Conservation (phyloP, 495 filamentous ascomycete species). For the Annulohypoxylon stygium region DNA sequence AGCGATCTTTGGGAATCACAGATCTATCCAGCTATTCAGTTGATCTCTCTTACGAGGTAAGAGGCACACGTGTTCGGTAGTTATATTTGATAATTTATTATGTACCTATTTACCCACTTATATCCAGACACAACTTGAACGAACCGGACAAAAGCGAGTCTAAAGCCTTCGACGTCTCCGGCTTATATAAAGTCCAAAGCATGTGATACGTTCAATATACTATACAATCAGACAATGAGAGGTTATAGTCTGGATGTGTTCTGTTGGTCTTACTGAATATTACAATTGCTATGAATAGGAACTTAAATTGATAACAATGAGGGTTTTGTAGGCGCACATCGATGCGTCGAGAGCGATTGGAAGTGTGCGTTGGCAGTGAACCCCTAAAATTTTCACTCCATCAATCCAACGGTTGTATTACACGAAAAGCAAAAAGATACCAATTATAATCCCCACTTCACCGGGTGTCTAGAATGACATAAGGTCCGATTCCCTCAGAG, state of each 20-base stretch:
- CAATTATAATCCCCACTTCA: slow-evolving; percentile 1
- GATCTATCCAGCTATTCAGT: not conserved
- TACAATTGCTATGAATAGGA: not conserved
- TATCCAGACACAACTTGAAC: not conserved
- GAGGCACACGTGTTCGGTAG: slow-evolving; percentile 1
- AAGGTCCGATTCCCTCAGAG: not conserved
- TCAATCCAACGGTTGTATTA: not conserved
- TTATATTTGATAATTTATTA: slow-evolving; percentile 5
- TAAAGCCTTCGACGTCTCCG: not conserved
- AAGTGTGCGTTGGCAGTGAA: slow-evolving; percentile 13
- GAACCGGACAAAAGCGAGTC: slow-evolving; percentile 4
- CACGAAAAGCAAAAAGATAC: not conserved
- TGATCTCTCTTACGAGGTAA: not conserved
- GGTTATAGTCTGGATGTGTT: not conserved
- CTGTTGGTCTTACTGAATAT: no score
- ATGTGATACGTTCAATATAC: slow-evolving; percentile 1
- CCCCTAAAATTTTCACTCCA: not conserved
- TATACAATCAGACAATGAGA: not conserved
- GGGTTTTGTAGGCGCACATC: not conserved
- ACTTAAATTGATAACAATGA: not conserved
- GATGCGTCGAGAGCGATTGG: not conserved
- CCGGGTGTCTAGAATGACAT: not conserved
- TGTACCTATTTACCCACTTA: slow-evolving; percentile 12
- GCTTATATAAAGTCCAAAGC: slow-evolving; percentile 19
- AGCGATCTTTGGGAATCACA: not conserved